phyloP scores from a whole-genome alignment of 805 yeast species.

The Candida multigemmis region DNA sequence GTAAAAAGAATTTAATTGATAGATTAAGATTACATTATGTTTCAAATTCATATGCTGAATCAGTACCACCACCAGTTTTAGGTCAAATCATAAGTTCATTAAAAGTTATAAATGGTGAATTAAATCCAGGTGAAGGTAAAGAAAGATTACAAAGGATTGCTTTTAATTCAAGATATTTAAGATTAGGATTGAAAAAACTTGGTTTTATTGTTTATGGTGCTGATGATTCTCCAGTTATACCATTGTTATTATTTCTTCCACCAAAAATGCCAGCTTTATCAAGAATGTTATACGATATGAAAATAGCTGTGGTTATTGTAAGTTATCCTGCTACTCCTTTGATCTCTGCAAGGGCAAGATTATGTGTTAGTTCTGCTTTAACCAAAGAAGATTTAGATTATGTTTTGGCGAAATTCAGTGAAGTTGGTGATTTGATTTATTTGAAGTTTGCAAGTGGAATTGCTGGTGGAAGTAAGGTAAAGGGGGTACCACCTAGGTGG shows the following conservation, averaged over 20 bases:
- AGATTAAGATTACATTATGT: constrained; percentile 65
- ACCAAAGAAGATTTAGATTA: constrained; percentile 91
- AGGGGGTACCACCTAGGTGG: constrained; percentile 63
- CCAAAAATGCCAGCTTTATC: constrained; percentile 92
- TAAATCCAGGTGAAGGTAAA: constrained; percentile 87
- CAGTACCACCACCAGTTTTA: constrained; percentile 85
- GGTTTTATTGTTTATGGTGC: constrained; percentile 94
- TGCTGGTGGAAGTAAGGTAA: constrained; percentile 57
- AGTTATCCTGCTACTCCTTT: constrained; percentile 98
- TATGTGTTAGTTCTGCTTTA: constrained; percentile 86
- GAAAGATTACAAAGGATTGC: constrained; percentile 91
- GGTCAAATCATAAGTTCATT: constrained; percentile 80
- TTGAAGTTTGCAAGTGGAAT: constrained; percentile 73
- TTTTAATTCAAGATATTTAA: constrained; percentile 87
- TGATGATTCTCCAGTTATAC: constrained; percentile 95
- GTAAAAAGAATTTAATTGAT: constrained; percentile 57
- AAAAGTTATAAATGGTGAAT: constrained; percentile 67
- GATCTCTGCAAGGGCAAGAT: constrained; percentile 80
- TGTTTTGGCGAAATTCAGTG: constrained; percentile 59
- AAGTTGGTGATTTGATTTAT: constrained; percentile 67
- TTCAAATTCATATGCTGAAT: constrained; percentile 71
- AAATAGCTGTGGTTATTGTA: constrained; percentile 90
- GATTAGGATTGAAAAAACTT: constrained; percentile 81
- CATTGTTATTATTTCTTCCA: constrained; percentile 79
- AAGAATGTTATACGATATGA: constrained; percentile 66